Conservation (phyloP, 306 rosid genomes). For the Carpinus fangiana region DNA sequence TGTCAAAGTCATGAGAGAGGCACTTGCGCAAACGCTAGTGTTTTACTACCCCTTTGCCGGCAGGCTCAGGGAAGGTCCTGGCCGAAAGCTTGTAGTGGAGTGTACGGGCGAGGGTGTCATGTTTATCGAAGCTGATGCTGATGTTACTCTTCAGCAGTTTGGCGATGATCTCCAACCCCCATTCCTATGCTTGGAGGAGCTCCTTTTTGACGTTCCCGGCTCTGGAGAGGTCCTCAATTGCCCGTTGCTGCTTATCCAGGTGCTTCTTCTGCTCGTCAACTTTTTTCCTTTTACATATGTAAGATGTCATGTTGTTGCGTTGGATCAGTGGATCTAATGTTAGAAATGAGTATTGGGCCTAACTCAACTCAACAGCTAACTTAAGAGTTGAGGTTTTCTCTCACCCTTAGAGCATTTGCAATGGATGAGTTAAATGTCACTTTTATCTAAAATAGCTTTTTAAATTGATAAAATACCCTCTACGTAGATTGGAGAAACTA, state of each 20-base stretch:
- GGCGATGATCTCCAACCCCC: neutral
- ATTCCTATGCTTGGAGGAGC: slow-evolving; percentile 1
- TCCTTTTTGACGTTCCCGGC: neutral
- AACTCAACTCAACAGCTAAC: no score
- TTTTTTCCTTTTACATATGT: neutral
- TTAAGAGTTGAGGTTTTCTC: no score
- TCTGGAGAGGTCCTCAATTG: neutral
- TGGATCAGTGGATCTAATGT: no score
- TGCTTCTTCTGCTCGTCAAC: neutral
- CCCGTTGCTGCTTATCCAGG: slow-evolving; percentile 4
- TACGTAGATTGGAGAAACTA: no score
- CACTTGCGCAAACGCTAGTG: slow-evolving; percentile 36
- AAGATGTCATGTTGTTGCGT: neutral
- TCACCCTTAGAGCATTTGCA: no score
- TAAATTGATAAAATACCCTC: no score
- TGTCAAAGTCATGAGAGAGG: slow-evolving; percentile 31
- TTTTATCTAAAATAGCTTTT: no score
- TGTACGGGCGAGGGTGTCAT: neutral
- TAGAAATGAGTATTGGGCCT: no score
- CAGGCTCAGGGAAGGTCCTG: slow-evolving; percentile 37
- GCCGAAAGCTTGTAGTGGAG: slow-evolving; percentile 19
- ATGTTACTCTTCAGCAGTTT: neutral
- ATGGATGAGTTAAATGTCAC: no score
- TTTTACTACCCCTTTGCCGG: slow-evolving; percentile 48
- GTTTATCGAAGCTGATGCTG: neutral